Base-by-base conservation (phyloP, 2,329 filamentous ascomycete species). In the Orbilia blumenaviensis region DNA sequence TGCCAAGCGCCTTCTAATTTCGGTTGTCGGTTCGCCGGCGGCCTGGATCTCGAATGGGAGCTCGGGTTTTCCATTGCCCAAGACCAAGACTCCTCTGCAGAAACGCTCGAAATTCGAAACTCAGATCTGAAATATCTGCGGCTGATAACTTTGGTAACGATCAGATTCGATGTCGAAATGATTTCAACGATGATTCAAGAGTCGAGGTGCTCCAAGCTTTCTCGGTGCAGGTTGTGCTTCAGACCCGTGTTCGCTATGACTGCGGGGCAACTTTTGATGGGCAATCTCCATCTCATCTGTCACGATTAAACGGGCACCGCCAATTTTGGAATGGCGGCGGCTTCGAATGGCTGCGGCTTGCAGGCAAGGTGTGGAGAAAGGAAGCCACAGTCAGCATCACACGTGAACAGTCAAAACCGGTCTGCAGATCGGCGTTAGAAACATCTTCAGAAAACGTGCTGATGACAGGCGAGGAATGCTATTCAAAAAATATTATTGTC, bases 1-100 rank as follows among this genome's bases (percentile, higher is more conserved):
- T 75, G 71, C 71, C 71, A 75, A 75, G 71, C 71, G 71, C 71
- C 56, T 58, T 34, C 71, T 75, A 63, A 75, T 75, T 75, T 75
- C 71, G 71, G 71, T 32, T 64, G 46, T 64, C 50, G 58, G 67
- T 56, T 75, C 27, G 29, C 54, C 29, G 69, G 42, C 56, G 54
- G 54, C 63, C 71, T 75, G 54, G 58, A 48, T 42, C 46, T 75
- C 71, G 71, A 75, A 75, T 75, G 56, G 63, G 63, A 75, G 56
- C 29, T 32, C 44, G 29, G 41, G 52, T 36, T 60, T 62, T 27
- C 60, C 23, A 21, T 44, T 42, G 44, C 29, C 16, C 50, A 27
- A 44, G 10, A 10, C 10, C 10, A 46, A 29, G 16, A n/a, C 29
- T 67, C 6, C 21, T 21, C 10, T 29, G 12, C 9, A 52, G 32